phyloP scores from a whole-genome alignment of 140 eudicot species.

The Stevia rebaudiana region DNA sequence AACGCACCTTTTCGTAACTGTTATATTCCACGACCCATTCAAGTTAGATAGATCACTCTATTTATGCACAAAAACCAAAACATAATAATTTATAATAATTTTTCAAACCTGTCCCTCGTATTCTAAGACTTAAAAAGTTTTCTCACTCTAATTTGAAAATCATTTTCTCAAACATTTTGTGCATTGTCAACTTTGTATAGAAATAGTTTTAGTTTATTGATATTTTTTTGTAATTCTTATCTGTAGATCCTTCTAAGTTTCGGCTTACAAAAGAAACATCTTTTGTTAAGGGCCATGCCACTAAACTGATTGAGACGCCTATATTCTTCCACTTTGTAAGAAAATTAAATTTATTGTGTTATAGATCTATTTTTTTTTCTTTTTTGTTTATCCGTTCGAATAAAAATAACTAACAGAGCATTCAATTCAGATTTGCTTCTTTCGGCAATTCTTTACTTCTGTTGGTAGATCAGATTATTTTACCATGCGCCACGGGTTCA shows the following conservation, averaged over 20 bases:
- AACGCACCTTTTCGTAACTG: too few species aligned
- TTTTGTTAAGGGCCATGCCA: constrained; percentile 59
- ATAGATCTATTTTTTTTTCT: too few species aligned
- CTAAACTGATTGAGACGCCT: constrained; percentile 31
- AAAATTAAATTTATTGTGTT: neutral
- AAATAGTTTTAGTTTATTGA: constrained; percentile 4
- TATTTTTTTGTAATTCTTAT: neutral
- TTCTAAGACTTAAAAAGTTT: too few species aligned
- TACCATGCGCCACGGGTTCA: constrained; percentile 81
- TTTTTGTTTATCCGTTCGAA: neutral
- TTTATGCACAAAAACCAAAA: too few species aligned
- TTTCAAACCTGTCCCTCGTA: too few species aligned
- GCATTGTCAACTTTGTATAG: too few species aligned
- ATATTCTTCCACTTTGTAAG: constrained; percentile 62
- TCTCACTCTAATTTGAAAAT: too few species aligned
- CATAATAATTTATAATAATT: too few species aligned
- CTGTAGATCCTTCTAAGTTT: constrained; percentile 56
- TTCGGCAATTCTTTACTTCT: constrained; percentile 63
- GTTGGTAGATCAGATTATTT: constrained; percentile 78
- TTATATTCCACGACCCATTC: too few species aligned
- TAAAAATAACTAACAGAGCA: constrained; percentile 7
- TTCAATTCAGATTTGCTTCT: constrained; percentile 62
- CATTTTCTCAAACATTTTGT: too few species aligned
- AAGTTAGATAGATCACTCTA: too few species aligned
- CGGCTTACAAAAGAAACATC: constrained; percentile 84